Evolutionary conservation across 257 asterid genomes (phyloP).

Genomic region (Anisodus tanguticus): DNA sequence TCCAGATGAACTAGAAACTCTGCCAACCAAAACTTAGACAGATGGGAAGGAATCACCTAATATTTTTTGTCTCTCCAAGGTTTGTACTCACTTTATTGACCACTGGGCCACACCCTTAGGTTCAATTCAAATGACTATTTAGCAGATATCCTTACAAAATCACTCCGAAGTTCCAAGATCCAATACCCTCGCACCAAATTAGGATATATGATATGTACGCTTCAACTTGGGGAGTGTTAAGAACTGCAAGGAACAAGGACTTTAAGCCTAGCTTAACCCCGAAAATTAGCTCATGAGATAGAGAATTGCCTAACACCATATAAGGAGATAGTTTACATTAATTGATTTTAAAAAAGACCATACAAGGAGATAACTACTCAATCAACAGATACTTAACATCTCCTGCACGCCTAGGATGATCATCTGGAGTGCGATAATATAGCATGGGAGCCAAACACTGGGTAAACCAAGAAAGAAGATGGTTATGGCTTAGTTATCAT

Average conservation of each 20-base stretch:
- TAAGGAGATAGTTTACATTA: not conserved
- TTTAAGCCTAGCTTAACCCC: not conserved
- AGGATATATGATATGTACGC: not conserved
- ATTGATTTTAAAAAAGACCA: not conserved
- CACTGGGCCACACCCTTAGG: not conserved
- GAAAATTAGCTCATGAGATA: not conserved
- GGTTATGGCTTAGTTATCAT: not conserved
- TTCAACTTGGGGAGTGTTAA: not conserved
- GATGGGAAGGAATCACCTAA: not conserved
- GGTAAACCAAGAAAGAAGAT: not conserved
- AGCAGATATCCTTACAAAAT: not conserved
- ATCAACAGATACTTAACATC: not conserved
- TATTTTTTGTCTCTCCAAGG: not conserved
- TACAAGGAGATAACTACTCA: slow-evolving; percentile 8
- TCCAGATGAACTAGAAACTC: not conserved
- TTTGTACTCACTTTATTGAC: not conserved
- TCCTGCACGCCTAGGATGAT: not conserved
- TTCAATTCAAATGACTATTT: not conserved
- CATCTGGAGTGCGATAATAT: not conserved
- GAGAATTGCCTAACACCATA: not conserved
- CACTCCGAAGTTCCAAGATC: not conserved
- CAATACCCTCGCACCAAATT: not conserved
- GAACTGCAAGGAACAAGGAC: not conserved
- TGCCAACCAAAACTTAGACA: not conserved
- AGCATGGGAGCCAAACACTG: not conserved